Base-by-base conservation (phyloP, 1,284 basidiomycete species). In the Rhodotorula sp. region DNA sequence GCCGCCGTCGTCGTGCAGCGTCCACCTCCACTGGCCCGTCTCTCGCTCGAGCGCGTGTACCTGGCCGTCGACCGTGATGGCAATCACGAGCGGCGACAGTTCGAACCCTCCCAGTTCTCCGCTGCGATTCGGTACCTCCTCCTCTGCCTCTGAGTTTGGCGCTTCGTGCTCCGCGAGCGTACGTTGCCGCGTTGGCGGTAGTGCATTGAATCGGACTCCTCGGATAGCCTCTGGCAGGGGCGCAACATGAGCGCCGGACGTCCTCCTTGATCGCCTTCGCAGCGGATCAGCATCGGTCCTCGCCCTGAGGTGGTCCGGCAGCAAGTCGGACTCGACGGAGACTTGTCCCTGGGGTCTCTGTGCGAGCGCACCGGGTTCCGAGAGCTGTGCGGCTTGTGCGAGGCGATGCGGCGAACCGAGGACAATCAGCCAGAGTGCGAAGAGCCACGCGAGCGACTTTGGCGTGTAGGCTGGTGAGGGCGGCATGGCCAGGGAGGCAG, bases 21-120 rank as follows among this genome's bases (percentile, higher is more conserved):
- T 91, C 91, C 91, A 93, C 4, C 92, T 82, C 6, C 85, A 82
- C 24, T 85, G 85, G 1, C 93, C 93, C 0, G 88, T 88, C 0
- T 88, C 86, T 68, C 93, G 84, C 79, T 93, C 91, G 71, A 95
- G 83, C 0, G 91, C 93, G 82, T 93, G 91, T 59, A 95, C 88
- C 70, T 88, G 89, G 33, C 93, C 93, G 80, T 95, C 93, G n/a
- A 95, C 87, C 14, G 91, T 91, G 6, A 93, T 90, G 20, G 93
- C 86, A 18, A 95, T 85, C 59, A 93, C 87, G 57, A 91, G 85
- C 78, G 92, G 89, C 72, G 91, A 81, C 7, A 93, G 82, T 45
- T 87, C 84, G 24, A 88, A 81, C 1, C 66, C 55, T n/a, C 14
- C 57, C 69, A 87, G 84, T 29, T 83, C 73, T 61, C 65, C 8